Conservation (phyloP, 441 rosid species). For the Raphanus hybrid region DNA sequence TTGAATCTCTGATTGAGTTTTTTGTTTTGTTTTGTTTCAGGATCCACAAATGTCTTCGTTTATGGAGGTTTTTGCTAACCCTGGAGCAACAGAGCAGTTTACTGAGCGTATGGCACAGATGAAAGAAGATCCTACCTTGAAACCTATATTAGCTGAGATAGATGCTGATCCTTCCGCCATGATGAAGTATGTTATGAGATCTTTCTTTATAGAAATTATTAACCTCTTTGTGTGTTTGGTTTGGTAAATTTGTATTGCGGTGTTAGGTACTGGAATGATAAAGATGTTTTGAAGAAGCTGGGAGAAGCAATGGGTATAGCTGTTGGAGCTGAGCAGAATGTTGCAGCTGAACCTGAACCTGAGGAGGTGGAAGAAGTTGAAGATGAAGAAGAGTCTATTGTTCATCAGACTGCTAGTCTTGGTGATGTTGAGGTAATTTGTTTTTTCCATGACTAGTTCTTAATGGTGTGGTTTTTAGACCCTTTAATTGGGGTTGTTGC, state of each 20-base stretch:
- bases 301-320: slow-evolving; percentile 99
- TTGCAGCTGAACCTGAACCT: slow-evolving; percentile 61
- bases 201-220: not conserved
- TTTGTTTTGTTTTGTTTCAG: slow-evolving; percentile 41
- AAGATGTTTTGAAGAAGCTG: slow-evolving; percentile 83
- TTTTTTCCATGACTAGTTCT: not conserved
- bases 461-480: not conserved
- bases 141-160: slow-evolving; percentile 87
- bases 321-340: slow-evolving; percentile 62
- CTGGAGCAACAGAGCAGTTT: slow-evolving; percentile 72
- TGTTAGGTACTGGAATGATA: slow-evolving; percentile 94
- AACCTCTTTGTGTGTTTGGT: not conserved
- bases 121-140: slow-evolving; percentile 87
- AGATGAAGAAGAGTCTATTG: slow-evolving; percentile 87
- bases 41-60: slow-evolving; percentile 95
- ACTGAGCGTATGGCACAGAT: slow-evolving; percentile 85
- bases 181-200: slow-evolving; percentile 69
- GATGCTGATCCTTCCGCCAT: slow-evolving; percentile 86
- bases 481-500: not conserved
- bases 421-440: slow-evolving; percentile 81
- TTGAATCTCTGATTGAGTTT: slow-evolving; percentile 1
- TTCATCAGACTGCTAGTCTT: slow-evolving; percentile 85
- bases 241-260: not conserved
- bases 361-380: slow-evolving; percentile 62
- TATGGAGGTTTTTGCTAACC: slow-evolving; percentile 80